phyloP scores from a whole-genome alignment of 306 rosid genomes.

The Inga oerstediana region DNA sequence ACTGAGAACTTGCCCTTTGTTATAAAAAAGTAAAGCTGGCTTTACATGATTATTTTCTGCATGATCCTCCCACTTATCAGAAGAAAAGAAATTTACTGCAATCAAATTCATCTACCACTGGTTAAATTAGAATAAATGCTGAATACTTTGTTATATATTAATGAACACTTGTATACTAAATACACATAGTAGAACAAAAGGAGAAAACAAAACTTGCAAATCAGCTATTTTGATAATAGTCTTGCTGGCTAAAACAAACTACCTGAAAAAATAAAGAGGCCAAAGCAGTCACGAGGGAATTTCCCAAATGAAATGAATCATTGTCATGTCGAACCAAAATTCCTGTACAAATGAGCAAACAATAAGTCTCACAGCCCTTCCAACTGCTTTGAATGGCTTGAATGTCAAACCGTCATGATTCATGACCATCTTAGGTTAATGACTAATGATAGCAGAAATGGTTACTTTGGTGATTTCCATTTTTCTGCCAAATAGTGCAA shows the following conservation, averaged over 20 bases:
- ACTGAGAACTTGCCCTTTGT: no score
- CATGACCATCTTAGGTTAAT: not conserved
- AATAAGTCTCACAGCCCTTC: not conserved
- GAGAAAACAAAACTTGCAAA: not conserved
- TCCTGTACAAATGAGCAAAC: not conserved
- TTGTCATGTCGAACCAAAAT: not conserved
- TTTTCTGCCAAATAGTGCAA: not conserved
- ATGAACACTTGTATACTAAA: no score
- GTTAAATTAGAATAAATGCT: not conserved
- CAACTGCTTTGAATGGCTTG: not conserved
- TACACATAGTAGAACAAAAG: no score
- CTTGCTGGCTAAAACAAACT: not conserved
- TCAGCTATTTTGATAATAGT: not conserved
- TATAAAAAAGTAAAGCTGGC: not conserved
- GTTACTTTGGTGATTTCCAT: not conserved
- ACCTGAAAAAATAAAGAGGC: not conserved
- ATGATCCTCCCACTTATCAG: not conserved
- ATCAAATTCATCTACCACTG: not conserved
- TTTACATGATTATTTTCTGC: not conserved
- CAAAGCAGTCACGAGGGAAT: not conserved
- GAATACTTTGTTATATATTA: not conserved
- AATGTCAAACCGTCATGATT: not conserved
- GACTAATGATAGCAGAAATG: not conserved
- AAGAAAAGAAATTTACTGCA: not conserved
- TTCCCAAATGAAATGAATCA: constrained; percentile 1